Evolutionary conservation across 305 asterid genomes (phyloP).

Genomic region (Ilex paraguariensis): DNA sequence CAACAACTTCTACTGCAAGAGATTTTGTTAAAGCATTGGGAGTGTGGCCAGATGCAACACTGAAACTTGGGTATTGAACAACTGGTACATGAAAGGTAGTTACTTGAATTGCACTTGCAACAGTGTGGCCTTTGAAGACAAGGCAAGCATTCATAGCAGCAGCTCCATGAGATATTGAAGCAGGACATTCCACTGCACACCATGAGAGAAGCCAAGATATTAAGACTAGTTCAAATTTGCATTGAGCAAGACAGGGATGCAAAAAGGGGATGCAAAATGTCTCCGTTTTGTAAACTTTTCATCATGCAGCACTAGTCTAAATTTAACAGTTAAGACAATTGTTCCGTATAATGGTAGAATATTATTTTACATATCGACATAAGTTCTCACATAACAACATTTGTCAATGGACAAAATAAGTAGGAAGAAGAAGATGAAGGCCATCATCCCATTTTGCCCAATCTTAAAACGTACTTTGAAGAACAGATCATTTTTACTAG

Average conservation of each 20-base stretch:
- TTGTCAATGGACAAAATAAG: too few relatives aligned
- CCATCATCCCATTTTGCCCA: too few relatives aligned
- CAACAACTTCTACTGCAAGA: conserved; percentile 35
- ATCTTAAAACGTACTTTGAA: too few relatives aligned
- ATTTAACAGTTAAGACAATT: neutral
- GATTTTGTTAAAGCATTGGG: conserved; percentile 21
- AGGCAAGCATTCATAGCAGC: conserved; percentile 34
- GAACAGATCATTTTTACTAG: too few relatives aligned
- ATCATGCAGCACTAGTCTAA: too few relatives aligned
- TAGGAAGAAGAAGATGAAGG: too few relatives aligned
- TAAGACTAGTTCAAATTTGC: too few relatives aligned
- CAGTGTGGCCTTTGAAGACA: conserved; percentile 30
- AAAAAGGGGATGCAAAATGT: too few relatives aligned
- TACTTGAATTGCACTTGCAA: conserved; percentile 10
- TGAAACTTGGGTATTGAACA: conserved; percentile 42
- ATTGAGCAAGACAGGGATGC: neutral
- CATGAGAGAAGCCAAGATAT: too few relatives aligned
- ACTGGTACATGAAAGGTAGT: conserved; percentile 32
- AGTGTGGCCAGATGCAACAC: conserved; percentile 25
- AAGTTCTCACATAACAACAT: too few relatives aligned
- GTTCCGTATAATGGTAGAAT: too few relatives aligned
- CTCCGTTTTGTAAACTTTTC: neutral
- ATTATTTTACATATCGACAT: too few relatives aligned
- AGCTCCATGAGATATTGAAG: conserved; percentile 43
- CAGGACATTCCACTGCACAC: conserved; percentile 44